Evolutionary conservation across 2,329 filamentous ascomycete species (phyloP).

Genomic region (Colletotrichum salicis): DNA sequence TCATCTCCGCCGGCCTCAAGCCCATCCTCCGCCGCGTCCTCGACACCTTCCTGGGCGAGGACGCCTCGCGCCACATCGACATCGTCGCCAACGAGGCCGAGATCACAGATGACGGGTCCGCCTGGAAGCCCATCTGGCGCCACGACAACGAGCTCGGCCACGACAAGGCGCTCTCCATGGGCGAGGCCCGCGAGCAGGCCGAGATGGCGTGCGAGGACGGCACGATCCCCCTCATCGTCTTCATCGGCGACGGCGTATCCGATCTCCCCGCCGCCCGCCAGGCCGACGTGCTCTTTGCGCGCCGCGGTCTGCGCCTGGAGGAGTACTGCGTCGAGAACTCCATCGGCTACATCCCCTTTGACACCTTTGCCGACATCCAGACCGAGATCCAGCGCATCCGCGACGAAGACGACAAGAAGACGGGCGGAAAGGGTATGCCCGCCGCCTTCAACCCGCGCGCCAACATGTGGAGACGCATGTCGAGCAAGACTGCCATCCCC

Average conservation of each 20-base stretch:
- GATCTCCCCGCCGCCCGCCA: conserved; percentile 74
- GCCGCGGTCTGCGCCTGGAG: conserved; percentile 71
- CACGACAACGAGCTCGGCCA: conserved; percentile 74
- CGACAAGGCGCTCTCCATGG: conserved; percentile 73
- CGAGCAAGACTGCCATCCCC: conserved; percentile 64
- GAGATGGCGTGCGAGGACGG: conserved; percentile 66
- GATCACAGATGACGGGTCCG: conserved; percentile 66
- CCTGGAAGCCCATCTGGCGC: conserved; percentile 75
- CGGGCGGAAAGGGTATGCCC: conserved; percentile 68
- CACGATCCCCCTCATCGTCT: conserved; percentile 73
- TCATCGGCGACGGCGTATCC: conserved; percentile 76
- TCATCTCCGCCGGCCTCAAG: conserved; percentile 75
- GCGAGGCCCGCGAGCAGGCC: conserved; percentile 67
- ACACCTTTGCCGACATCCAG: conserved; percentile 75
- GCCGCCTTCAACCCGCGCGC: conserved; percentile 73
- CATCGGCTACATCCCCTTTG: conserved; percentile 70
- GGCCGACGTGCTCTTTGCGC: conserved; percentile 75
- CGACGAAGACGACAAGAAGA: conserved; percentile 69
- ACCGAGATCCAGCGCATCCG: conserved; percentile 67
- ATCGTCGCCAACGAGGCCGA: conserved; percentile 76
- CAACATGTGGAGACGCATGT: conserved; percentile 74
- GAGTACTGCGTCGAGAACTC: conserved; percentile 73
- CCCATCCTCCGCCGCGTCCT: conserved; percentile 70
- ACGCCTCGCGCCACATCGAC: conserved; percentile 67
- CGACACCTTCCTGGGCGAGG: conserved; percentile 72